Conservation (phyloP, 75 land plant genomes). For the Cryptomeria japonica region DNA sequence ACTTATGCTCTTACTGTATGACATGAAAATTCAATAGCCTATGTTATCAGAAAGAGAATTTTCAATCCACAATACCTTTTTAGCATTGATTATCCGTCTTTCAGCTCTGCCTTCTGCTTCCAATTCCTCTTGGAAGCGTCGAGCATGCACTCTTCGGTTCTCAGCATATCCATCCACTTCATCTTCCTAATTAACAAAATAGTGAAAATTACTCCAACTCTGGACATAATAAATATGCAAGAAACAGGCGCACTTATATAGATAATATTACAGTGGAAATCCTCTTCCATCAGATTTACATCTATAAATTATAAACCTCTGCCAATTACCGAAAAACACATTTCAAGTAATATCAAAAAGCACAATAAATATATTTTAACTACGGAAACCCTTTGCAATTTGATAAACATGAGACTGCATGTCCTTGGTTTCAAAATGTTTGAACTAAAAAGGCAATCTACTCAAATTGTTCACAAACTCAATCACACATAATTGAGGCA, state of each 20-base stretch:
- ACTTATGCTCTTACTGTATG: neutral
- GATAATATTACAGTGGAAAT: neutral
- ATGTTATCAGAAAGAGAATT: neutral
- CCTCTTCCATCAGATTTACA: neutral
- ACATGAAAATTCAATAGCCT: neutral
- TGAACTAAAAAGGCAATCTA: neutral
- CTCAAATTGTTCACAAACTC: neutral
- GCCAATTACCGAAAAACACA: neutral
- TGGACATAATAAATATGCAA: neutral
- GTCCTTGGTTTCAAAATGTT: neutral
- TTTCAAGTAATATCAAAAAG: neutral
- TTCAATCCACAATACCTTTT: constrained; percentile 45
- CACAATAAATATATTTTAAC: neutral
- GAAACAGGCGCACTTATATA: neutral
- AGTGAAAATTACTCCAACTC: neutral
- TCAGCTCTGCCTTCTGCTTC: constrained; percentile 85
- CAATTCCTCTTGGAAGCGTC: constrained; percentile 76
- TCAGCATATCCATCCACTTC: constrained; percentile 63
- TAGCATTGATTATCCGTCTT: constrained; percentile 83
- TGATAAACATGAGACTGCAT: neutral
- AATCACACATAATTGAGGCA: neutral
- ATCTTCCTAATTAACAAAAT: constrained; percentile 60
- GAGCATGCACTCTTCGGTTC: constrained; percentile 47
- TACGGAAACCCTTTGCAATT: neutral
- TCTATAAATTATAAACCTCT: neutral